Conservation (phyloP, 345 rosid species). For the Reutealis trisperma region DNA sequence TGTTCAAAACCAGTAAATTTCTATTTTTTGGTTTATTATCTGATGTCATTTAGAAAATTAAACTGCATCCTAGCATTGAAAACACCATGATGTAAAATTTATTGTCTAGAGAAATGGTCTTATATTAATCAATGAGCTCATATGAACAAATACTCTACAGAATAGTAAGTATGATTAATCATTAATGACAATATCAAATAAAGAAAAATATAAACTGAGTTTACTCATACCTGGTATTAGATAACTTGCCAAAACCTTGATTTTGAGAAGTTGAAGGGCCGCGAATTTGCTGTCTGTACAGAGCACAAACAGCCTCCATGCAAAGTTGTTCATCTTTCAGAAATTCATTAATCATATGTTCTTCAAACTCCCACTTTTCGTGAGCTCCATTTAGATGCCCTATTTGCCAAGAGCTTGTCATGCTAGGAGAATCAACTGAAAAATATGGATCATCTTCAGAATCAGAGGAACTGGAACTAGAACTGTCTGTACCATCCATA, state of each 20-base stretch:
- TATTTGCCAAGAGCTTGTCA: not conserved
- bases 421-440: not conserved
- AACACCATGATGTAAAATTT: not conserved
- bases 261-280: not conserved
- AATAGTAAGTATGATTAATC: not conserved
- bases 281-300: constrained; percentile 18
- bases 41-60: not conserved
- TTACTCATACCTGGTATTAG: constrained; percentile 20
- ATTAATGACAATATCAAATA: not conserved
- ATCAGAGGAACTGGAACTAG: constrained; percentile 34
- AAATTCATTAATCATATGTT: constrained; percentile 23
- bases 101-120: not conserved
- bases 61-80: not conserved
- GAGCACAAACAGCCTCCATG: constrained; percentile 41
- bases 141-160: not conserved
- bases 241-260: constrained; percentile 1
- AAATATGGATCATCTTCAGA: constrained; percentile 30
- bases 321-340: constrained; percentile 21
- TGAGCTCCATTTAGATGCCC: not conserved
- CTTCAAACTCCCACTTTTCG: constrained; percentile 22
- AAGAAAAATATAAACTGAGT: not conserved
- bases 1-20: not conserved
- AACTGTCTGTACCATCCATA: constrained; percentile 16
- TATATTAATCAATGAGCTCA: not conserved
- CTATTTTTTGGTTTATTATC: not conserved